phyloP scores from a whole-genome alignment of 2,329 filamentous ascomycete genomes.

The Ceratocystis colombiana region DNA sequence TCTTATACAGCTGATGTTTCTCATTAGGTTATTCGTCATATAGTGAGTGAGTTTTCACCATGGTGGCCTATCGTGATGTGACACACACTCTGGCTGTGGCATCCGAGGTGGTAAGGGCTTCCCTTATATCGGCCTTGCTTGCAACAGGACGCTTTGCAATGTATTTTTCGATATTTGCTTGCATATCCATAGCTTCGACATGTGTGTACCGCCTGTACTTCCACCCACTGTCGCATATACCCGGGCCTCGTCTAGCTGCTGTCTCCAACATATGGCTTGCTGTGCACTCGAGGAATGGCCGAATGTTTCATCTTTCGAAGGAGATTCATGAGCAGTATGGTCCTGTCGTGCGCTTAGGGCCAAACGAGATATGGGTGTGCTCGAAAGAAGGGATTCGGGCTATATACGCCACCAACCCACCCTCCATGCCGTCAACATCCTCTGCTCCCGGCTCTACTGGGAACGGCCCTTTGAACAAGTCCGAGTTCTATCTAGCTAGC shows the following conservation, averaged over 20 bases:
- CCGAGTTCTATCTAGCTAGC: constrained; percentile 34
- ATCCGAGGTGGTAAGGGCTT: background rate
- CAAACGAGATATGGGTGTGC: constrained; percentile 45
- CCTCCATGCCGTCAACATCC: background rate
- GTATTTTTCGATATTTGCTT: background rate
- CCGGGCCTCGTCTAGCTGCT: constrained; percentile 40
- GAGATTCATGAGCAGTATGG: constrained; percentile 41
- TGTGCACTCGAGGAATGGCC: constrained; percentile 38
- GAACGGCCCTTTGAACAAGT: constrained; percentile 9
- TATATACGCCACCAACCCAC: constrained; percentile 36
- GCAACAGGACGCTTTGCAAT: background rate
- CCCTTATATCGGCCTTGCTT: background rate
- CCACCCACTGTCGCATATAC: constrained; percentile 39
- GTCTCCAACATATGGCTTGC: constrained; percentile 42
- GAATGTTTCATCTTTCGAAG: constrained; percentile 36
- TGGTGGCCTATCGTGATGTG: background rate
- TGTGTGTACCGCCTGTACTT: constrained; percentile 35
- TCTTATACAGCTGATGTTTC: background rate
- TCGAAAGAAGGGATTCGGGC: constrained; percentile 39
- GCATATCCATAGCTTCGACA: background rate
- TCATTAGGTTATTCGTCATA: background rate
- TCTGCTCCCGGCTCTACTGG: background rate
- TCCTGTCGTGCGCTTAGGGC: constrained; percentile 43
- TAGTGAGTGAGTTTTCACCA: background rate
- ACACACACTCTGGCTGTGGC: background rate